phyloP scores from a whole-genome alignment of 192 early-diverging fungal species.

The Podila verticillata region DNA sequence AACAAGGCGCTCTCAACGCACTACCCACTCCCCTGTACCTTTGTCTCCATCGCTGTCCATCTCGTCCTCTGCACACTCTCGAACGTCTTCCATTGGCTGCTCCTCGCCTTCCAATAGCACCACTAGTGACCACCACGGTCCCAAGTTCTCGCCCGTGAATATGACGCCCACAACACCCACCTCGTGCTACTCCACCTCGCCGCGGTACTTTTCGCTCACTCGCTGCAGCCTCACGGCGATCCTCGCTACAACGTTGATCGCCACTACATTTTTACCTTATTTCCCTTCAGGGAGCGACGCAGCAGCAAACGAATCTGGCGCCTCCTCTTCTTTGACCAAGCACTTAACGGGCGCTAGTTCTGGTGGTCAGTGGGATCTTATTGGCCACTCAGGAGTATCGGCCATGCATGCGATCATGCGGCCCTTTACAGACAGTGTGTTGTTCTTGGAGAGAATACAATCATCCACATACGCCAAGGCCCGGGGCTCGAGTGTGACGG shows the following conservation, averaged over 20 bases:
- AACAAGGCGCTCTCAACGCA: not conserved
- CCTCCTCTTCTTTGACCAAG: not conserved
- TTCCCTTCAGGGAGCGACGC: slow-evolving; percentile 14
- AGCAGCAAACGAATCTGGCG: slow-evolving; percentile 7
- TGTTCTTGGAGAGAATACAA: slow-evolving; percentile 44
- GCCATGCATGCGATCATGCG: slow-evolving; percentile 47
- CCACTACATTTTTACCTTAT: not conserved
- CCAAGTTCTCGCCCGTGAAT: not conserved
- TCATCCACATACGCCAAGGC: slow-evolving; percentile 23
- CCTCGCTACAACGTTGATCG: slow-evolving; percentile 8
- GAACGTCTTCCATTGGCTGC: not conserved
- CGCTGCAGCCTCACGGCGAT: slow-evolving; percentile 11
- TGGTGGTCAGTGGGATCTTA: slow-evolving; percentile 51
- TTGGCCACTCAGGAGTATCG: slow-evolving; percentile 49
- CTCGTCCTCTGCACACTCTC: not conserved
- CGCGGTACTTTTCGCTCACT: slow-evolving; percentile 14
- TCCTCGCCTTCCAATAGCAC: not conserved
- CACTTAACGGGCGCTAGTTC: slow-evolving; percentile 16
- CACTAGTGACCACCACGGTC: not conserved
- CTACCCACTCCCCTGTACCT: not conserved
- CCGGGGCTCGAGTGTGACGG: slow-evolving; percentile 22
- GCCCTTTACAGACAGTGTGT: slow-evolving; percentile 37
- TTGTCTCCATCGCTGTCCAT: not conserved
- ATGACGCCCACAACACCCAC: not conserved
- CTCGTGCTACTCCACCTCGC: not conserved